Conservation (phyloP, 2,329 filamentous ascomycete genomes). For the Fusarium sp. region DNA sequence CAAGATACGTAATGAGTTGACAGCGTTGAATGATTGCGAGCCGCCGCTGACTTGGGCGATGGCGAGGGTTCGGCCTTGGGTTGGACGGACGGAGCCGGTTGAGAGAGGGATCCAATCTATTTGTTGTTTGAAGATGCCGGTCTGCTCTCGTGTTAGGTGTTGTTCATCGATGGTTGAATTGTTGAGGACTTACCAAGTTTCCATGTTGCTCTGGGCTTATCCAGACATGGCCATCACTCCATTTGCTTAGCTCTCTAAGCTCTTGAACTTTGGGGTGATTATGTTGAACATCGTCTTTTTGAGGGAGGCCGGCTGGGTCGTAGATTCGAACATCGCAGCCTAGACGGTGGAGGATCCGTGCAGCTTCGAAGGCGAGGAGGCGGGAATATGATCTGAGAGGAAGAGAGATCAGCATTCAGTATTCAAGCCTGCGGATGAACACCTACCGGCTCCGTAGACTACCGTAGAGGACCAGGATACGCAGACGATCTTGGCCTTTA, state of each 20-base stretch:
- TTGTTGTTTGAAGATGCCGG: constrained; percentile 4
- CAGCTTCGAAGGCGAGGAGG: neutral
- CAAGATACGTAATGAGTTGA: fast-evolving
- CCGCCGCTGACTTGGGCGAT: neutral
- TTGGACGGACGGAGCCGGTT: neutral
- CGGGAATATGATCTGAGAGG: neutral
- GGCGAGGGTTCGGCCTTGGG: neutral
- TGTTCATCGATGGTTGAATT: fast-evolving
- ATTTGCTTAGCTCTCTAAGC: neutral
- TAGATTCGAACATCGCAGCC: neutral
- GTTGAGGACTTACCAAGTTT: neutral
- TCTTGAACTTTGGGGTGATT: neutral
- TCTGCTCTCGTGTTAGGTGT: neutral
- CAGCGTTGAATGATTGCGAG: neutral
- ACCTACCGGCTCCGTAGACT: neutral
- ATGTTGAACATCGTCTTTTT: neutral
- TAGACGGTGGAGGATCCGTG: neutral
- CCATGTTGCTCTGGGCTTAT: neutral
- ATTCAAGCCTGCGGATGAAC: fast-evolving
- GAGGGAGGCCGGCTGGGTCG: neutral
- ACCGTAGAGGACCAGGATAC: neutral
- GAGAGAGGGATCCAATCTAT: neutral
- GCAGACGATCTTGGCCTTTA: neutral
- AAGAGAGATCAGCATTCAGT: fast-evolving
- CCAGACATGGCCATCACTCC: neutral